Conservation (phyloP, 1,284 basidiomycete genomes). For the Puccinia triticina region DNA sequence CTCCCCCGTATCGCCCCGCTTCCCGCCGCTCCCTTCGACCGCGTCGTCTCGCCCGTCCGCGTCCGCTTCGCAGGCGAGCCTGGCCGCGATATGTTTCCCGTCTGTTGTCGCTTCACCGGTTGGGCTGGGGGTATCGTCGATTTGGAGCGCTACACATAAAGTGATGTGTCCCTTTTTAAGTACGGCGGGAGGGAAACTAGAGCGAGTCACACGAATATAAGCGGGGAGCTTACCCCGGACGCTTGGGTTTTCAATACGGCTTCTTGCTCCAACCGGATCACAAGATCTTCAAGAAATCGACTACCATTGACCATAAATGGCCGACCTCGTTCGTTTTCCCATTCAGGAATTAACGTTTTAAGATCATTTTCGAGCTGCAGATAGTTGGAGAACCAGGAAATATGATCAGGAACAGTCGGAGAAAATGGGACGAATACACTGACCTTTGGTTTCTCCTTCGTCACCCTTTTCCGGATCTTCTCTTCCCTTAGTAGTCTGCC, state of each 20-base stretch:
- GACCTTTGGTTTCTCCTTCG: constrained; percentile 89
- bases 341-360: constrained; percentile 74
- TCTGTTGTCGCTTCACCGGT: constrained; percentile 42
- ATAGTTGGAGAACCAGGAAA: constrained; percentile 5
- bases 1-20: constrained; percentile 34
- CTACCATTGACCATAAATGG: constrained; percentile 84
- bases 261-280: constrained; percentile 69
- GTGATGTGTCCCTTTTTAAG: too few relatives aligned
- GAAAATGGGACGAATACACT: constrained; percentile 56
- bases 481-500: constrained; percentile 79
- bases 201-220: too few relatives aligned
- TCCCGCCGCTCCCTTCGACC: constrained; percentile 19
- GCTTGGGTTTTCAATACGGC: constrained; percentile 69
- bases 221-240: constrained; percentile 14
- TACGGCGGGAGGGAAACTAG: too few relatives aligned
- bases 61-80: constrained; percentile 44
- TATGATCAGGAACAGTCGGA: background rate
- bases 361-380: constrained; percentile 83
- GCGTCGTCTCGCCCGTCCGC: constrained; percentile 6
- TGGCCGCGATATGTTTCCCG: constrained; percentile 24
- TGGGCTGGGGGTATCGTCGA: constrained; percentile 18
- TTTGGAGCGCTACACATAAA: constrained; percentile 20
- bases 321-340: constrained; percentile 78
- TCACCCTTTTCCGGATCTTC: constrained; percentile 95
- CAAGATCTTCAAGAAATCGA: constrained; percentile 77